Evolutionary conservation across 805 yeast species (phyloP).

Genomic region (Yamadazyma phyllophila): DNA sequence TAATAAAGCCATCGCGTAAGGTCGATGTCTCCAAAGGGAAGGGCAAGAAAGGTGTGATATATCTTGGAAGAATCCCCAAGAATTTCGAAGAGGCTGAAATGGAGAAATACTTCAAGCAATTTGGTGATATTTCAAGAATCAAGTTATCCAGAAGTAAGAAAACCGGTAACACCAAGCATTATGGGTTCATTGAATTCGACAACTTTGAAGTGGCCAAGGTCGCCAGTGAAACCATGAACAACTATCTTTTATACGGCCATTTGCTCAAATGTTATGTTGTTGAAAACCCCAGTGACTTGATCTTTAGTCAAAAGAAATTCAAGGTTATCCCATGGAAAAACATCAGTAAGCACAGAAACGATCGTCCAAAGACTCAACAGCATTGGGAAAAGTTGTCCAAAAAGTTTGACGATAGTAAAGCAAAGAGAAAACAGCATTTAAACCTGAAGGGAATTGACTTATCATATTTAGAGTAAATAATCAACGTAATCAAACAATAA

Average conservation of each 20-base stretch:
- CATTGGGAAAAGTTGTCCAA: constrained; percentile 55
- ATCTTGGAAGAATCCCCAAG: constrained; percentile 88
- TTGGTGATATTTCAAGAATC: constrained; percentile 78
- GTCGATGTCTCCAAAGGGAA: constrained; percentile 15
- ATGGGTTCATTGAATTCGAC: constrained; percentile 84
- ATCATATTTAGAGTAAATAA: constrained; percentile 12
- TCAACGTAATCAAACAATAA: background rate
- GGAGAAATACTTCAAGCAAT: constrained; percentile 81
- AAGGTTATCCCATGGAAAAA: constrained; percentile 59
- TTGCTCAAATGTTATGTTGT: constrained; percentile 59
- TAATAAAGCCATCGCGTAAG: constrained; percentile 20
- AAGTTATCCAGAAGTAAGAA: constrained; percentile 85
- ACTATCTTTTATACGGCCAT: constrained; percentile 86
- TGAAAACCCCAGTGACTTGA: constrained; percentile 59
- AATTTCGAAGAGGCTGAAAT: constrained; percentile 85
- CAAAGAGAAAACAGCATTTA: constrained; percentile 48
- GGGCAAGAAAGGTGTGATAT: constrained; percentile 61
- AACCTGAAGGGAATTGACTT: constrained; percentile 55
- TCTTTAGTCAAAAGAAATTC: constrained; percentile 57
- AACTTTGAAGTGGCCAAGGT: constrained; percentile 73
- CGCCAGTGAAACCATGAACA: constrained; percentile 95
- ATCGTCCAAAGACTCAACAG: constrained; percentile 53
- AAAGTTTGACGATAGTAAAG: constrained; percentile 41
- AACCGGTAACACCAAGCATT: constrained; percentile 89
- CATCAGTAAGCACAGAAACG: constrained; percentile 52